Evolutionary conservation across 768 basidiomycete species (phyloP).

Genomic region (Lanmaoa rubissima): DNA sequence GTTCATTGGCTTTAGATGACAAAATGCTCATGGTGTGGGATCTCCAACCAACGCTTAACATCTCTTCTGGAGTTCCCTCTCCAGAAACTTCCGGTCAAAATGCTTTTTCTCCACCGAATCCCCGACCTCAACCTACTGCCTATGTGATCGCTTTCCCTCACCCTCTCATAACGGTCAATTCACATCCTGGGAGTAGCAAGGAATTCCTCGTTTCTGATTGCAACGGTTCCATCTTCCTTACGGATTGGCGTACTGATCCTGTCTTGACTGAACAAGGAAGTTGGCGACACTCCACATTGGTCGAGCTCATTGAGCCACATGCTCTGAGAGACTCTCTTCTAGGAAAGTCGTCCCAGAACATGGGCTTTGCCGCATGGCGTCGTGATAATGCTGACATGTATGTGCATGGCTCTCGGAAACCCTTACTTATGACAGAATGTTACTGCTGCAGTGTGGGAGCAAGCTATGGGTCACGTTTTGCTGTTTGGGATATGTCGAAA

Average conservation of each 20-base stretch:
- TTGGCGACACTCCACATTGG: slow-evolving; percentile 60
- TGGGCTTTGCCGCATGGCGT: slow-evolving; percentile 69
- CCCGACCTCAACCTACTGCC: slow-evolving; percentile 70
- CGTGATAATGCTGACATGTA: slow-evolving; percentile 71
- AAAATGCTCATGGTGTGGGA: slow-evolving; percentile 88
- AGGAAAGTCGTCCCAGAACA: slow-evolving; percentile 45
- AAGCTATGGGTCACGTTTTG: slow-evolving; percentile 67
- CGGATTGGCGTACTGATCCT: slow-evolving; percentile 82
- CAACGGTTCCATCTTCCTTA: slow-evolving; percentile 69
- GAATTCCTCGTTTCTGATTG: slow-evolving; percentile 78
- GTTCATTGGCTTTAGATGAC: slow-evolving; percentile 51
- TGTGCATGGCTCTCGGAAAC: slow-evolving; percentile 24
- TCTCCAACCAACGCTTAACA: slow-evolving; percentile 55
- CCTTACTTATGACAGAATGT: background rate
- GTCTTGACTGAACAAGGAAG: slow-evolving; percentile 47
- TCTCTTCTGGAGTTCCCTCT: slow-evolving; percentile 37
- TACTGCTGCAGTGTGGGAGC: slow-evolving; percentile 60
- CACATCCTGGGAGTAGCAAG: slow-evolving; percentile 72
- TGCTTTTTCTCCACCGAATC: slow-evolving; percentile 28
- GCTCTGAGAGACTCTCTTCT: slow-evolving; percentile 53
- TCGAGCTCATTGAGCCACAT: slow-evolving; percentile 73
- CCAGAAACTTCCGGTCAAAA: slow-evolving; percentile 32
- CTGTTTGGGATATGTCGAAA: slow-evolving; percentile 73
- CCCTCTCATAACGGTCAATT: slow-evolving; percentile 64
- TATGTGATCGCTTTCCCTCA: slow-evolving; percentile 73